Base-by-base conservation (phyloP, 371 early-diverging fungal genomes). In the Ordospora pajunii region DNA sequence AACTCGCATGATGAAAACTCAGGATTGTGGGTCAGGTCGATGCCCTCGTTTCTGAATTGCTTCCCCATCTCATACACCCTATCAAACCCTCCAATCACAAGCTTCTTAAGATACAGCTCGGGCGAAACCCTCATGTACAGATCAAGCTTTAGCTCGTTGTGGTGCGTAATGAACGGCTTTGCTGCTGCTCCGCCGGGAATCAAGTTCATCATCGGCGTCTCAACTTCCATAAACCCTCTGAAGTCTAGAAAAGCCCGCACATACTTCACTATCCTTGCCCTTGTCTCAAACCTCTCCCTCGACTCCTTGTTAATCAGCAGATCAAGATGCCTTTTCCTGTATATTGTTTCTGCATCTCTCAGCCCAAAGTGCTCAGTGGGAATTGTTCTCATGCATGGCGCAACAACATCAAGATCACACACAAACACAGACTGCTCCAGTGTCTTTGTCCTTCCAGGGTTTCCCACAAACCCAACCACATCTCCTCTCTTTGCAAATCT, bases 151-250 rank as follows among this genome's bases (percentile, higher is more conserved):
- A 97, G 88, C 79, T 99, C 97, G 84, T 99, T 97, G 89, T 97
- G 96, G 84, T 95, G 93, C 46, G 99, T 99, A 79, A 92, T 87
- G 85, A 99, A 99, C 19, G 99, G 99, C 88, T 93, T 96, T 77
- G 99, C 99, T 48, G 96, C 93, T 68, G 99, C 97, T 77, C 99
- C 97, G 76, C 97, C 96, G 51, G 96, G 94, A 85, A 94, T 93
- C 88, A 90, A 89, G 89, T 93, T 94, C 94, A 99, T 93, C 93
- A 96, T 96, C 64, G 97, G 99, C n/a, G 99, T 99, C 84, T 99
- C 99, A 68, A 97, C 96, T 86, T 99, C 99, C 62, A 99, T 84
- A 88, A 97, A 99, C 50, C 91, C 92, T 63, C 88, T 89, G 71
- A 88, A 84, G 83, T 96, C 93, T 70, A 99, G 87, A 89, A 91